Evolutionary conservation across 176 grass and related monocot genomes (phyloP).

Genomic region (Guadua angustifolia): DNA sequence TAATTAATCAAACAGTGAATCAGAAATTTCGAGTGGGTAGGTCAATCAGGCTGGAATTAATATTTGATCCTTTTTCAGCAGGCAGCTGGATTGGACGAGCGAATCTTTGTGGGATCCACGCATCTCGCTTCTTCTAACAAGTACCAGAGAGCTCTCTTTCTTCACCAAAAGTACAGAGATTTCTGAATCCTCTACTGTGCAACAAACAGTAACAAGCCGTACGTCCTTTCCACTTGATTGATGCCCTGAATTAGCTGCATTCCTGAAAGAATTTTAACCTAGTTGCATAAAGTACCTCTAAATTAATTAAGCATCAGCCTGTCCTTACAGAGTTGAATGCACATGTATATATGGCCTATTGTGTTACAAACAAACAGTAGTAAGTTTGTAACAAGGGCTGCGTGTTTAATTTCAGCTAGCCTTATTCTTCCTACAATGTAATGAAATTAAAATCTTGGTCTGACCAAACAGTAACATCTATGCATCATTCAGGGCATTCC

Average conservation of each 20-base stretch:
- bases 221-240: background rate
- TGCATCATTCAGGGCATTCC: background rate
- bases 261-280: background rate
- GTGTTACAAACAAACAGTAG: too few species aligned
- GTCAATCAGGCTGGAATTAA: background rate
- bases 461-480: background rate
- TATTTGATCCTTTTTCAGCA: background rate
- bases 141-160: background rate
- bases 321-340: too few species aligned
- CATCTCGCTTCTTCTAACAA: conserved; percentile 15
- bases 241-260: background rate
- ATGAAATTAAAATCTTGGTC: background rate
- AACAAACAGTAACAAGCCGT: background rate
- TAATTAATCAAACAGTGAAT: background rate
- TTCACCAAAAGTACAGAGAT: background rate
- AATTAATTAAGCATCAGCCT: too few species aligned
- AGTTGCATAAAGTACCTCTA: background rate
- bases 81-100: background rate
- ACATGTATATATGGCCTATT: too few species aligned
- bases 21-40: background rate
- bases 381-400: too few species aligned
- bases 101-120: background rate
- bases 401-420: background rate
- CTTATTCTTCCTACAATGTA: too few species aligned
- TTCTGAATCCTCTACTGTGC: conserved; percentile 33